These are phyloP conservation scores for Fusarium nanum DNA, from an alignment of 2,329 filamentous ascomycete genomes.

Conservation along the genomic window DNA sequence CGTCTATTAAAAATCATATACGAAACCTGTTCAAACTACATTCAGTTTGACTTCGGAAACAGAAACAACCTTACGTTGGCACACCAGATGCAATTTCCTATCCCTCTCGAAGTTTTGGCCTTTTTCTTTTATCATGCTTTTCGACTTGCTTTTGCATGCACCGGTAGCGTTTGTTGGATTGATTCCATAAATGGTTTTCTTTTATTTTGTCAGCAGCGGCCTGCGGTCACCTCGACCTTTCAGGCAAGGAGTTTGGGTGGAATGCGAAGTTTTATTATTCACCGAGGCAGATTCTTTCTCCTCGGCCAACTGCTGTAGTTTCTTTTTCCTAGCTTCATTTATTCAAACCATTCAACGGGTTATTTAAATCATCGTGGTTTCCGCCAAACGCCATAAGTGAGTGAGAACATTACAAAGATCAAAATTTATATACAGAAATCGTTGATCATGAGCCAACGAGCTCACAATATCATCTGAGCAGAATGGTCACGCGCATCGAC, in stretches of 20 bases:
- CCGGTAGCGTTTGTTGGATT: constrained; percentile 11
- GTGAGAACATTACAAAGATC: constrained; percentile 28
- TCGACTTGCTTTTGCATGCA: background rate
- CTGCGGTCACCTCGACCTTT: constrained; percentile 24
- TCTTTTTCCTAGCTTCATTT: constrained; percentile 21
- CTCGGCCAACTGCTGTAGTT: constrained; percentile 16
- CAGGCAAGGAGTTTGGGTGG: constrained; percentile 38
- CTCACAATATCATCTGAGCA: background rate
- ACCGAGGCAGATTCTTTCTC: constrained; percentile 5
- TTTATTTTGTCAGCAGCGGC: constrained; percentile 5
- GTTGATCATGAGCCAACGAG: background rate
- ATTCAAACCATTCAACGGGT: constrained; percentile 40
- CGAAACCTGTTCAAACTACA: background rate
- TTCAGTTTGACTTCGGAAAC: constrained; percentile 6
- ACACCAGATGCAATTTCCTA: constrained; percentile 39
- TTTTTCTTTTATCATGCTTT: constrained; percentile 17
- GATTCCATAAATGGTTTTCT: constrained; percentile 10
- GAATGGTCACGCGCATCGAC: background rate
- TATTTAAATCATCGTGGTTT: constrained; percentile 23
- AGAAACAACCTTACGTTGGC: constrained; percentile 19
- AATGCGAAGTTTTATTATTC: constrained; percentile 39
- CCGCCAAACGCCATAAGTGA: constrained; percentile 34
- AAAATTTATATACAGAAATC: constrained; percentile 36
- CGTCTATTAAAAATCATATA: background rate
- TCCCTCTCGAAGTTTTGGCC: background rate